phyloP scores from a whole-genome alignment of 768 basidiomycete genomes.

The Artomyces pyxidatus region DNA sequence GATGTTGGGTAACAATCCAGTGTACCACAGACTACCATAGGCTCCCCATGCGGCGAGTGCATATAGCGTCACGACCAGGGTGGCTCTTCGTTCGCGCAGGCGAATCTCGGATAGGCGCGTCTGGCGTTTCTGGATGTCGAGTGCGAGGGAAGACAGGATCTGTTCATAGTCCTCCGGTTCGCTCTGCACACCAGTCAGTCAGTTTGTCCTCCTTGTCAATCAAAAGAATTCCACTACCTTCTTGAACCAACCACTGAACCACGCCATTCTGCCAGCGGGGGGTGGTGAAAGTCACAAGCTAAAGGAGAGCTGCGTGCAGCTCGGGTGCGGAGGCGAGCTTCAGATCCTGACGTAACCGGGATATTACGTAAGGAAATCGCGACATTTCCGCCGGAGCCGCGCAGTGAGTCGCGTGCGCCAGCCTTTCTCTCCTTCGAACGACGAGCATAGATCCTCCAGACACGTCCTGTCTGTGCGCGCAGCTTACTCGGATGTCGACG shows the following conservation, averaged over 20 bases:
- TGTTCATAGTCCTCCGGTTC: constrained; percentile 72
- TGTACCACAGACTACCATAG: constrained; percentile 72
- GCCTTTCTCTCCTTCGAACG: too few relatives aligned
- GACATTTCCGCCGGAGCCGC: too few relatives aligned
- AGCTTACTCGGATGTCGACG: constrained; percentile 7
- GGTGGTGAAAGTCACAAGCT: not conserved
- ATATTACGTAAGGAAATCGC: too few relatives aligned
- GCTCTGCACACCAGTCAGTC: constrained; percentile 25
- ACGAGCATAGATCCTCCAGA: too few relatives aligned
- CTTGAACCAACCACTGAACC: constrained; percentile 17
- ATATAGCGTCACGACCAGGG: constrained; percentile 70
- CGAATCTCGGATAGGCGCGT: constrained; percentile 73
- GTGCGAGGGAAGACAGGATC: constrained; percentile 56
- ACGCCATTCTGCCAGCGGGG: constrained; percentile 13
- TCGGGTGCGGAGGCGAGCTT: not conserved
- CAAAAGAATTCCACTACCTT: constrained; percentile 10
- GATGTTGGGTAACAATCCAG: constrained; percentile 41
- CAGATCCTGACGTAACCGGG: too few relatives aligned
- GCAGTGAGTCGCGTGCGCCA: too few relatives aligned
- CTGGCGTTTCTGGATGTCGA: constrained; percentile 67
- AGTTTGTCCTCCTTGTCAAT: not conserved
- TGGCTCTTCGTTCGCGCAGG: constrained; percentile 74
- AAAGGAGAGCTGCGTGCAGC: too few relatives aligned
- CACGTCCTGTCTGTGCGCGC: too few relatives aligned
- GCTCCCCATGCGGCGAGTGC: constrained; percentile 65